Conservation (phyloP, 2,329 filamentous ascomycete genomes). For the Claviceps capensis region DNA sequence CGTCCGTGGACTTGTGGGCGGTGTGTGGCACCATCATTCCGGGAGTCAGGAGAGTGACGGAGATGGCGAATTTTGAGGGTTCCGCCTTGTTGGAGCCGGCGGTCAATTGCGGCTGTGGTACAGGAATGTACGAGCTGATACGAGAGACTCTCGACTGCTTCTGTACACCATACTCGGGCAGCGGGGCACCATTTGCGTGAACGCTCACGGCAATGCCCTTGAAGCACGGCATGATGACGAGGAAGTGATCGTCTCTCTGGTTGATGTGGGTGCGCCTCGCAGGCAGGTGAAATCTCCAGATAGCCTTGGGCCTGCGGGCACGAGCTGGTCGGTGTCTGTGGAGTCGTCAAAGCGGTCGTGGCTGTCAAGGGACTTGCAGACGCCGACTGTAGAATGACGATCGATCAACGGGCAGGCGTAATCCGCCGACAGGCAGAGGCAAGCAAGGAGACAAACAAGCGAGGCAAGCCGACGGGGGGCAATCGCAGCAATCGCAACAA, state of each 20-base stretch:
- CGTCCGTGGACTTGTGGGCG: constrained; percentile 62
- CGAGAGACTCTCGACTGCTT: constrained; percentile 81
- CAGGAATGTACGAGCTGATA: constrained; percentile 94
- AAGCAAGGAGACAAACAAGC: constrained; percentile 1
- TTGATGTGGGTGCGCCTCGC: background rate
- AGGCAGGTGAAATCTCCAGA: background rate
- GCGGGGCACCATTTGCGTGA: constrained; percentile 65
- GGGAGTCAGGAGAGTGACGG: constrained; percentile 85
- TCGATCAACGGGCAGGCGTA: constrained; percentile 2
- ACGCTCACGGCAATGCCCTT: constrained; percentile 98
- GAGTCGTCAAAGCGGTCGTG: background rate
- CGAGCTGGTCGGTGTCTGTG: constrained; percentile 1
- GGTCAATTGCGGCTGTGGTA: constrained; percentile 67
- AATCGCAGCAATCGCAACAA: background rate
- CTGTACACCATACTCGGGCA: constrained; percentile 88
- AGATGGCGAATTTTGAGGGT: constrained; percentile 93
- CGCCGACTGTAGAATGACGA: no score
- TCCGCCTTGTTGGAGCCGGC: constrained; percentile 60
- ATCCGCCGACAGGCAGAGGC: constrained; percentile 5
- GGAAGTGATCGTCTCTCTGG: constrained; percentile 2
- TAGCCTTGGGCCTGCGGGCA: background rate
- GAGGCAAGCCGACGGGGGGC: background rate
- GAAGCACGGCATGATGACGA: constrained; percentile 73
- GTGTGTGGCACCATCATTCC: constrained; percentile 86
- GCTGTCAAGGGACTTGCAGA: background rate